These are phyloP conservation scores for Helotiales sp. DNA, from an alignment of 2,329 filamentous ascomycete species.

Conservation along the genomic window DNA sequence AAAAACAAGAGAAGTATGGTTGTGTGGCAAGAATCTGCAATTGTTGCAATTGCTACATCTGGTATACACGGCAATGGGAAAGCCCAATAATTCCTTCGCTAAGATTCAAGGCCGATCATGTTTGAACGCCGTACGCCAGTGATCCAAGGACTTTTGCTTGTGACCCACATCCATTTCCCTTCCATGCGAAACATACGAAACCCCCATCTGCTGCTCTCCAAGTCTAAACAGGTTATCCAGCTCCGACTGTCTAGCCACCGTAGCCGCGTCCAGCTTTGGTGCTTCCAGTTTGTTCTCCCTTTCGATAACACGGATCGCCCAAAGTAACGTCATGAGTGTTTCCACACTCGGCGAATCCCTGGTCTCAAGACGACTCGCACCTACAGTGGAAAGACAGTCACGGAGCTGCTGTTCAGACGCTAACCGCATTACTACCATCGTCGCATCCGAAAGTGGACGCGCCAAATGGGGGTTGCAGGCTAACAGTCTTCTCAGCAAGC, in stretches of 20 bases:
- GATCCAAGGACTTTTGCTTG: slow-evolving; percentile 40
- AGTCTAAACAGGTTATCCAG: slow-evolving; percentile 38
- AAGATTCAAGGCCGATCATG: slow-evolving; percentile 12
- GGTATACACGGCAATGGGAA: slow-evolving; percentile 1
- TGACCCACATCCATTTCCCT: slow-evolving; percentile 14
- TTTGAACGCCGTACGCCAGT: slow-evolving; percentile 39
- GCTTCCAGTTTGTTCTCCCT: slow-evolving; percentile 30
- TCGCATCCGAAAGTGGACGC: slow-evolving; percentile 76
- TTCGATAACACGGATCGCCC: slow-evolving; percentile 41
- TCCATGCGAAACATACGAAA: slow-evolving; percentile 26
- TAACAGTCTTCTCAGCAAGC: slow-evolving; percentile 57
- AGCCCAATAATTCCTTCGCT: neutral
- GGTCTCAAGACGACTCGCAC: slow-evolving; percentile 34
- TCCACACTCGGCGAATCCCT: slow-evolving; percentile 38
- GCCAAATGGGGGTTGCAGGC: slow-evolving; percentile 75
- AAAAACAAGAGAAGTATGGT: neutral
- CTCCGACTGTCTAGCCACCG: slow-evolving; percentile 39
- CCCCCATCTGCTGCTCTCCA: slow-evolving; percentile 15
- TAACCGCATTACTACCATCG: slow-evolving; percentile 75
- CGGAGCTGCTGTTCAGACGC: slow-evolving; percentile 56
- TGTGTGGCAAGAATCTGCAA: neutral
- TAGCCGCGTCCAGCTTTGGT: slow-evolving; percentile 38
- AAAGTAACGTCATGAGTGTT: slow-evolving; percentile 43
- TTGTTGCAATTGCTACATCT: slow-evolving; percentile 5
- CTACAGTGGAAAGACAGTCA: slow-evolving; percentile 41